Base-by-base conservation (phyloP, 139 green algal genomes). In the Tetradesmus lagerheimii region DNA sequence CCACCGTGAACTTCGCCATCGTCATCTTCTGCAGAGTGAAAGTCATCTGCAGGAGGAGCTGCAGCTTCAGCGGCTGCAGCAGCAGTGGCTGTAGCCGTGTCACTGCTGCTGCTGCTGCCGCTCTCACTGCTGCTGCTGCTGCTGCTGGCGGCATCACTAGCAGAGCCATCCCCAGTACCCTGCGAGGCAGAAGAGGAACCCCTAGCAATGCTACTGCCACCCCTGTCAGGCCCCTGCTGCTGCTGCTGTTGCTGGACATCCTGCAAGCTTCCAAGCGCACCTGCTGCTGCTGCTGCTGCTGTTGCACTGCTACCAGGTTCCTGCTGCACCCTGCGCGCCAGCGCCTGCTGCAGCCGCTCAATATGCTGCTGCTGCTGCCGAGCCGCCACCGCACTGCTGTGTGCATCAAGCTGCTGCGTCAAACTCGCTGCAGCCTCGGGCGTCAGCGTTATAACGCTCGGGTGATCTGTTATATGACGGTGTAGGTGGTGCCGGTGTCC, bases 201-300 rank as follows among this genome's bases (percentile, higher is more conserved):
- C 31, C 77, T n/a, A 34, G 27, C 39, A 39, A 38, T 83, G 38
- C 77, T 83, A 38, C 77, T 83, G 77, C 31, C 20, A 31, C 38
- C 39, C 31, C 77, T 47, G 38, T 38, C 39, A 64, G 38, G 2
- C 34, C 5, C 39, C 38, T 38, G 77, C 77, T 83, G 77, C 77
- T 83, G 39, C 77, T 47, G 77, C 38, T 47, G 77, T 23, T 47
- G 77, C 34, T n/a, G 8, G 1, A 12, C 12, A 8, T 34, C 31
- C 23, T 35, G 25, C 23, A 45, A 4, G 38, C 71, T 79, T 12
- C n/a, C 71, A 43, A 5, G 4, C 3, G n/a, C 27, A 29, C 15
- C 75, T 81, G 75, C 62, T 89, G 83, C 39, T 81, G 85, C 85
- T 89, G 67, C 67, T 81, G 67, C 67, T 64, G 64, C 64, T 80